phyloP scores from a whole-genome alignment of 345 rosid genomes.

The Boechera divaricarpa region DNA sequence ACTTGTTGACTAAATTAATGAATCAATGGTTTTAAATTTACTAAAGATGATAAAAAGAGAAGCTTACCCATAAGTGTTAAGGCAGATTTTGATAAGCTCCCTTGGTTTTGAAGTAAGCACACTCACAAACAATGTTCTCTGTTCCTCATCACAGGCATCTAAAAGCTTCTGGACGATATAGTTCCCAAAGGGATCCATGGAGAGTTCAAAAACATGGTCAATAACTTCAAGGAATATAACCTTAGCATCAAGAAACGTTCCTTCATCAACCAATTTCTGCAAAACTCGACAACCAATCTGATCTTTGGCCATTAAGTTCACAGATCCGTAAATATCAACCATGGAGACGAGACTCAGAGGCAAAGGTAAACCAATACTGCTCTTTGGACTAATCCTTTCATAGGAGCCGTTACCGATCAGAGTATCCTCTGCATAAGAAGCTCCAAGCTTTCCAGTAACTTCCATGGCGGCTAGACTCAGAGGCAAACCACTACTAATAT shows the following conservation, averaged over 20 bases:
- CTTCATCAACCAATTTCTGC: slow-evolving; percentile 60
- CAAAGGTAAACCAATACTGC: slow-evolving; percentile 3
- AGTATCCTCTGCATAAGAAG: slow-evolving; percentile 10
- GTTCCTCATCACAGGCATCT: slow-evolving; percentile 56
- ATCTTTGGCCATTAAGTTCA: slow-evolving; percentile 58
- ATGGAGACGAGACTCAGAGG: slow-evolving; percentile 43
- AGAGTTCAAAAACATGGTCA: slow-evolving; percentile 53
- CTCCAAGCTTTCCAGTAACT: background rate
- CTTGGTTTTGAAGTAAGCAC: slow-evolving; percentile 48
- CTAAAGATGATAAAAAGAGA: background rate
- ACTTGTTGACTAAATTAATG: slow-evolving; percentile 15
- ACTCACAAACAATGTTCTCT: slow-evolving; percentile 50
- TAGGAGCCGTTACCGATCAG: slow-evolving; percentile 26
- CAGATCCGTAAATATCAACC: slow-evolving; percentile 51
- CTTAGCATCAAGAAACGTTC: slow-evolving; percentile 45
- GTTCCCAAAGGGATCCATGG: slow-evolving; percentile 68
- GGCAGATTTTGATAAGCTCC: slow-evolving; percentile 54
- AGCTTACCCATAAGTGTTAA: slow-evolving; percentile 65
- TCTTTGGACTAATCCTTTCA: slow-evolving; percentile 12
- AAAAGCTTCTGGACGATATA: slow-evolving; percentile 63
- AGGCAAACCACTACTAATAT: background rate
- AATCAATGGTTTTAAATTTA: background rate
- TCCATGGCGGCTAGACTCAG: slow-evolving; percentile 37
- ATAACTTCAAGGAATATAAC: slow-evolving; percentile 49
- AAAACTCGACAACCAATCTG: slow-evolving; percentile 61